These are phyloP conservation scores for Plenodomus tracheiphilus DNA, from an alignment of 2,329 filamentous ascomycete species.

Conservation along the genomic window DNA sequence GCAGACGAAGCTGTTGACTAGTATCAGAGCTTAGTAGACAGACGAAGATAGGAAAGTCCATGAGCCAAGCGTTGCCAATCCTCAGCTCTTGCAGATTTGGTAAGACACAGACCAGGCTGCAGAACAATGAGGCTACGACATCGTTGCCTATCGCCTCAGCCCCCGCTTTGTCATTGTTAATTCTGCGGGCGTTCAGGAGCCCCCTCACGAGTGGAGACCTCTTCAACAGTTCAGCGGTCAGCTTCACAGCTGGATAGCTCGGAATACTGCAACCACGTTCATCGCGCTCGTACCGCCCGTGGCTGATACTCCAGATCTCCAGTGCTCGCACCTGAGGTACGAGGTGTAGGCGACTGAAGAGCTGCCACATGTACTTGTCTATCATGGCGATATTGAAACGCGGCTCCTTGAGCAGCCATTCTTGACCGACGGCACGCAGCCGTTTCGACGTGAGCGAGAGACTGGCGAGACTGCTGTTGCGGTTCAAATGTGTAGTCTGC, in stretches of 20 bases:
- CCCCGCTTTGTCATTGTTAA: constrained; percentile 3
- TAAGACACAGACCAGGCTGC: constrained; percentile 8
- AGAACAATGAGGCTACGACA: constrained; percentile 11
- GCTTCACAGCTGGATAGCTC: not conserved
- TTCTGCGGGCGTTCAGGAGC: not conserved
- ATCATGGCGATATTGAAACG: constrained; percentile 18
- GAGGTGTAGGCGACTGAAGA: constrained; percentile 6
- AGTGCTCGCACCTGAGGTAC: constrained; percentile 9
- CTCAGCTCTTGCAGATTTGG: constrained; percentile 15
- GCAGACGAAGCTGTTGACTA: not conserved
- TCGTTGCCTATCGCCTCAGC: constrained; percentile 3
- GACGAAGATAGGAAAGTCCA: constrained; percentile 20
- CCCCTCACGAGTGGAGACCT: not conserved
- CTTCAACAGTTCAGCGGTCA: not conserved
- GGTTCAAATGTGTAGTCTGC: constrained; percentile 5
- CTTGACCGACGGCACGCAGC: constrained; percentile 17
- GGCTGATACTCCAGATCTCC: constrained; percentile 18
- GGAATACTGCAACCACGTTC: not conserved
- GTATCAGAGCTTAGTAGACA: not conserved
- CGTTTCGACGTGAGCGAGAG: constrained; percentile 17
- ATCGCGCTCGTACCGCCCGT: constrained; percentile 1
- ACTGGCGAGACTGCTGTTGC: constrained; percentile 14
- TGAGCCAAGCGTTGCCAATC: constrained; percentile 14
- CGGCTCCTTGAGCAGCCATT: constrained; percentile 18
- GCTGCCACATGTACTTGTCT: constrained; percentile 15